Evolutionary conservation across 768 basidiomycete genomes (phyloP), one percentile per base, ranked within the genome.

Genomic region (Hericium rajendrae): DNA sequence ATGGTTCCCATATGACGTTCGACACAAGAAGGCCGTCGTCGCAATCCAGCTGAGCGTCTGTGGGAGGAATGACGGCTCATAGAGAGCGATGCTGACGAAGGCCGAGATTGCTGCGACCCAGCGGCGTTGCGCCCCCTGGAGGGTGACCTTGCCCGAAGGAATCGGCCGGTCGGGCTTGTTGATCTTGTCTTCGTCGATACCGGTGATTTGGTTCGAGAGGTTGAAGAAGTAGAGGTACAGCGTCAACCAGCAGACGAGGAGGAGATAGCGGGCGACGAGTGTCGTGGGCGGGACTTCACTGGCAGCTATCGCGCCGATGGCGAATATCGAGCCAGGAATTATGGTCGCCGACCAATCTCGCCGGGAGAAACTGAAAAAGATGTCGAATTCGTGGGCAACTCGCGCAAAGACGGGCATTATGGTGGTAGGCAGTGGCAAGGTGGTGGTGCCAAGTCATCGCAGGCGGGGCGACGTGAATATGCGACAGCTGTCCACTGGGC

Each of bases 151-250:
- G 11, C 60, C 64, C 16, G 70, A 56, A 9, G 70, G 69, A 24
- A 71, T 60, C 2, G 70, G 70, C 38, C 70, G 54, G 56, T 64
- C 66, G 1, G 67, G 67, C 53, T 68, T 68, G 58, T 70, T 70
- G 1, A 58, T 39, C 0, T 37, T 51, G 38, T 70, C 69, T 51
- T 70, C 69, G 12, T 59, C 62, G n/a, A 50, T 41, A 53, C 51
- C 49, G 24, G 54, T 51, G 39, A 54, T 59, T 49, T 70, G 69
- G 54, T 70, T 70, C 9, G 67, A 62, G 15, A 66, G 54, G 54
- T 61, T 62, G 60, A 64, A 65, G 52, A 65, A 65, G 13, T 69
- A 62, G 18, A 67, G 63, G 50, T 67, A 56, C 6, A 66, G 39
- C 66, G 66, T 68, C 9, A 66, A 55, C 69, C 69, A 70, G n/a